These are phyloP conservation scores for Eutypa lata DNA, from an alignment of 2,329 filamentous ascomycete species.

Conservation along the genomic window DNA sequence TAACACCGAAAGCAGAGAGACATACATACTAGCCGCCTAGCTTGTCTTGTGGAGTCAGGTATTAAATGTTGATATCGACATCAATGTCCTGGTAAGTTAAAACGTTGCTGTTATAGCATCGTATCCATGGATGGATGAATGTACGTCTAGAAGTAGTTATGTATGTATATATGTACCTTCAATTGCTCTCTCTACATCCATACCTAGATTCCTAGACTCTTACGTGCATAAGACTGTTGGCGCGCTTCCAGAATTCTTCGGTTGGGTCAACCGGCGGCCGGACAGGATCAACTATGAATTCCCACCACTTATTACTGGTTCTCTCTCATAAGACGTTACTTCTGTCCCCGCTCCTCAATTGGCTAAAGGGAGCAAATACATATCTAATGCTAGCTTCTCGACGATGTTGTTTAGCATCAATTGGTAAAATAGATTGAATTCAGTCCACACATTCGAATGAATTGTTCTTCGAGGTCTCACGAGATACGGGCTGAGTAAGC, in stretches of 20 bases:
- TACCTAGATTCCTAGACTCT: slow-evolving; percentile 8
- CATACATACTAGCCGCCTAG: not conserved
- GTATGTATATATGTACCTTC: slow-evolving; percentile 12
- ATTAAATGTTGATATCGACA: too few relatives aligned
- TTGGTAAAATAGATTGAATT: not conserved
- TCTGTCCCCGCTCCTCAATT: too few relatives aligned
- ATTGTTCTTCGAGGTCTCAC: not conserved
- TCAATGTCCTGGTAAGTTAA: too few relatives aligned
- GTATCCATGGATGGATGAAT: slow-evolving; percentile 6
- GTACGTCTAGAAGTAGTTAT: slow-evolving; percentile 10
- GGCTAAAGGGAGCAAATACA: too few relatives aligned
- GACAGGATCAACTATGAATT: not conserved
- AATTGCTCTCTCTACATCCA: not conserved
- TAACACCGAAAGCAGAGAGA: not conserved
- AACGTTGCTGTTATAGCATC: too few relatives aligned
- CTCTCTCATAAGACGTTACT: too few relatives aligned
- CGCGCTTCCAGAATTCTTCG: not conserved
- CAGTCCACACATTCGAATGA: too few relatives aligned
- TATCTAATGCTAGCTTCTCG: not conserved
- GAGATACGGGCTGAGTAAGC: not conserved
- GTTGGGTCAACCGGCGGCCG: not conserved
- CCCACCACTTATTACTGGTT: too few relatives aligned
- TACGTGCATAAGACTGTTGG: slow-evolving; percentile 1
- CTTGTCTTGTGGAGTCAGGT: not conserved
- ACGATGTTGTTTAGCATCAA: not conserved